A percentile compares a stretch with the other conserved stretches of the same genome.
Conservation (phyloP, 2,329 filamentous ascomycete genomes). For the Atkinsonella texensis region DNA sequence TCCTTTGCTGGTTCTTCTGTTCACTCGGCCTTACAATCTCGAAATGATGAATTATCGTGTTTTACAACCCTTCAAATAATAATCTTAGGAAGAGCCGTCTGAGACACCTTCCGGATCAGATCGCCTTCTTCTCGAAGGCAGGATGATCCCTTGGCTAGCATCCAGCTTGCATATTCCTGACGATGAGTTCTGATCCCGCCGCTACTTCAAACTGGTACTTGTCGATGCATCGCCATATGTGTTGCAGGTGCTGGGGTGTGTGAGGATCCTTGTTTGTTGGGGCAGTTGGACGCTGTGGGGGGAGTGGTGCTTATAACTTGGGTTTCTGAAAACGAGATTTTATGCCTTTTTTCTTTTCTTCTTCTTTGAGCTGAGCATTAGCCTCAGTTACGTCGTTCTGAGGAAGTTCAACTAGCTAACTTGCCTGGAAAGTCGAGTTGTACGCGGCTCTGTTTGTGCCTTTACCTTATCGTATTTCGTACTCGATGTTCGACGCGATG, state of each 20-base stretch:
- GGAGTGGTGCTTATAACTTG: conserved; percentile 33
- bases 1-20: not conserved
- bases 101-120: conserved; percentile 23
- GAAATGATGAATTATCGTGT: conserved; percentile 28
- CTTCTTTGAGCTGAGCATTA: not conserved
- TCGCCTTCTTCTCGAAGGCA: conserved; percentile 1
- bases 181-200: conserved; percentile 10
- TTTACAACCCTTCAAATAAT: conserved; percentile 23
- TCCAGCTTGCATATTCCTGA: conserved; percentile 1
- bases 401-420: not conserved
- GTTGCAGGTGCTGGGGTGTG: conserved; percentile 7
- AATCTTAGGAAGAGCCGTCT: conserved; percentile 35
- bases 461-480: not conserved
- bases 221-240: conserved; percentile 24
- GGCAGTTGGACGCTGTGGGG: conserved; percentile 21
- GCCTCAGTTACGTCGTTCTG: not conserved
- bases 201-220: conserved; percentile 10
- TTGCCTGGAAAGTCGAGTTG: not conserved
- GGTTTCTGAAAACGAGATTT: conserved; percentile 32
- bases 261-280: conserved; percentile 11
- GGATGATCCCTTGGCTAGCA: conserved; percentile 10
- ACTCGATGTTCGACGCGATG: no score
- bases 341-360: not conserved
- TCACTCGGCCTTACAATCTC: conserved; percentile 5
- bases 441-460: not conserved